Base-by-base conservation (phyloP, 352 stramenopile species). In the Pythium grandisporangium region DNA sequence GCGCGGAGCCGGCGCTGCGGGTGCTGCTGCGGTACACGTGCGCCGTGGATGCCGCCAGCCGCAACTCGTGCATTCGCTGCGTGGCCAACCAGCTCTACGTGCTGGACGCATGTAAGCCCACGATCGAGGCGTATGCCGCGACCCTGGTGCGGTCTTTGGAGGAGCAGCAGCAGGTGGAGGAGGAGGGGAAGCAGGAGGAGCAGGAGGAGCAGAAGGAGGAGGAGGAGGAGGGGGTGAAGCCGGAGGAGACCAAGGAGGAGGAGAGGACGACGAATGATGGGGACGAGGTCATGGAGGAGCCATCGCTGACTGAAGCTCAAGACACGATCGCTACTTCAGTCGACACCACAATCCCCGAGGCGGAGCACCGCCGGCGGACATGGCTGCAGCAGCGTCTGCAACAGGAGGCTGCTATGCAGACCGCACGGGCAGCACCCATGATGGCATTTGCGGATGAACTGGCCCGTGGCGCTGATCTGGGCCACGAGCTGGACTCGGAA, bases 31-130 rank as follows among this genome's bases (percentile, higher is more conserved):
- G 68, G n/a, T 88, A 63, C 42, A 78, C 74, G 5, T 83, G 72
- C 37, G 62, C 84, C 21, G 56, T 65, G 37, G 74, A 91, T 17
- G 70, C 84, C 19, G 59, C 61, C n/a, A 75, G 56, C 29, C 77
- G 77, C 30, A 87, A 81, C 51, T 68, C 63, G 36, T 58, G 70
- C 7, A 88, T 87, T 42, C 67, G 70, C 12, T 91, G 77, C 42
- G 68, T 91, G 13, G 77, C 70, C 12, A 91, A 91, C 33, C 77
- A 91, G 36, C 53, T 91, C 5, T 91, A 88, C 45, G 54, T 57
- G 11, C 47, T 91, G 0, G 48, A 62, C 11, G 42, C 53, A 2
- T 53, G 86, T 16, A 82, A 85, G 47, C 37, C 30, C 13, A 45
- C 62, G 16, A 83, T 91, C 21, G 77, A 91, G 47, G 46, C 57